phyloP scores from a whole-genome alignment of 2,329 filamentous ascomycete species.

The Fusarium tjaetaba region DNA sequence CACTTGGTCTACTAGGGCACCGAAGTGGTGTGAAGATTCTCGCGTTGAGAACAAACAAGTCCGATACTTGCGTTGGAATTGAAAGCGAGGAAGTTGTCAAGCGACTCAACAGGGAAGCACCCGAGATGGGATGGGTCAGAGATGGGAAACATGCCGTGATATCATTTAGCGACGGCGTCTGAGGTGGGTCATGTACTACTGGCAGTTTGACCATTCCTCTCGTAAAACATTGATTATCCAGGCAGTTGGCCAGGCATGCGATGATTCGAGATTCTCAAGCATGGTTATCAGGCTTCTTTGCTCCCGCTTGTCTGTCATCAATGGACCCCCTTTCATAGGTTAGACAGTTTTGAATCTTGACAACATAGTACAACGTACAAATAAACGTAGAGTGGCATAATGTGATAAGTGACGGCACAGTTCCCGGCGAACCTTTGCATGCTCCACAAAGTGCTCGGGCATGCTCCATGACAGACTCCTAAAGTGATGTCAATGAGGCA shows the following conservation, averaged over 20 bases:
- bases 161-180: constrained; percentile 3
- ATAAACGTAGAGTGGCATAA: constrained; percentile 16
- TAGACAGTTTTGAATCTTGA: neutral
- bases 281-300: neutral
- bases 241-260: constrained; percentile 4
- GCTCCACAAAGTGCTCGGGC: constrained; percentile 4
- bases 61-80: constrained; percentile 6
- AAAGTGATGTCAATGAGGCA: neutral
- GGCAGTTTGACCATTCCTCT: constrained; percentile 2
- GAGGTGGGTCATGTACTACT: neutral
- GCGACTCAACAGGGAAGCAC: neutral
- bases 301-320: neutral
- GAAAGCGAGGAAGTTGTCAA: neutral
- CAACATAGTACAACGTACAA: neutral
- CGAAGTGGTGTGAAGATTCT: neutral
- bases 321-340: neutral
- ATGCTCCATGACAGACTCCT: constrained; percentile 6
- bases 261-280: constrained; percentile 3
- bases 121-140: neutral
- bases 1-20: neutral
- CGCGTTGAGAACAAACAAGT: constrained; percentile 5
- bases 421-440: constrained; percentile 3
- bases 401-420: constrained; percentile 8
- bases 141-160: constrained; percentile 6
- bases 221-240: constrained; percentile 5